Evolutionary conservation across 1,284 basidiomycete genomes (phyloP), one percentile per base, ranked within the genome.

Genomic region (Fomitopsis pinicola): DNA sequence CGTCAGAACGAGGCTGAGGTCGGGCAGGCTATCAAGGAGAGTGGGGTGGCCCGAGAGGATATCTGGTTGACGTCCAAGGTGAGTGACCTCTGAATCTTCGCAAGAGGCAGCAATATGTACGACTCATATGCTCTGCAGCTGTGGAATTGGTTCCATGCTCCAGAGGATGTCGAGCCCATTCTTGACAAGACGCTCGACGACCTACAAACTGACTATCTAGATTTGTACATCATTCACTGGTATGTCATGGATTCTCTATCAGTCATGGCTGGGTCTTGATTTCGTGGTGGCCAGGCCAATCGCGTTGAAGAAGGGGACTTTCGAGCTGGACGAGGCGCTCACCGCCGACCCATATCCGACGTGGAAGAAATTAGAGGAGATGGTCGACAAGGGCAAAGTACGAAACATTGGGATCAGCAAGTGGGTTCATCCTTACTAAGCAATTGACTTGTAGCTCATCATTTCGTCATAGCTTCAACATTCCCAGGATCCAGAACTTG

Each of bases 371-470:
- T 86, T 95, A 68, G 93, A 95, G 72, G 86, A 88, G 66, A 72
- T 94, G 71, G 85, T 89, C 28, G 82, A 84, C 63, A 89, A 85
- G 66, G 91, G 91, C 38, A 92, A 94, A 74, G 81, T 91, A 52
- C 85, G 84, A 73, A 92, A 94, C 56, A 95, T 95, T 65, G 94
- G 94, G 44, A 79, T 95, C 57, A 88, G 87, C 86, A 89, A 89
- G 87, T 87, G 62, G 62, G 82, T 36, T 33, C 5, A 38, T 19
- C 46, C 9, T 44, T 48, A 8, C 30, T 17, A 44, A 22, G 42
- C 15, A 26, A 6, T 17, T 17, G 10, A 14, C 17, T 58, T 7
- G n/a, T 44, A 4, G 22, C 15, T 36, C 59, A 69, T 66, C 64
- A 69, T 67, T 38, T 35, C 22, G 62, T 52, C 69, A 54, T 46